Percentiles rank a stretch among this genome's conserved stretches.
Evolutionary conservation across 1,284 basidiomycete genomes (phyloP).

Genomic region (Leccinum subspadiceum): DNA sequence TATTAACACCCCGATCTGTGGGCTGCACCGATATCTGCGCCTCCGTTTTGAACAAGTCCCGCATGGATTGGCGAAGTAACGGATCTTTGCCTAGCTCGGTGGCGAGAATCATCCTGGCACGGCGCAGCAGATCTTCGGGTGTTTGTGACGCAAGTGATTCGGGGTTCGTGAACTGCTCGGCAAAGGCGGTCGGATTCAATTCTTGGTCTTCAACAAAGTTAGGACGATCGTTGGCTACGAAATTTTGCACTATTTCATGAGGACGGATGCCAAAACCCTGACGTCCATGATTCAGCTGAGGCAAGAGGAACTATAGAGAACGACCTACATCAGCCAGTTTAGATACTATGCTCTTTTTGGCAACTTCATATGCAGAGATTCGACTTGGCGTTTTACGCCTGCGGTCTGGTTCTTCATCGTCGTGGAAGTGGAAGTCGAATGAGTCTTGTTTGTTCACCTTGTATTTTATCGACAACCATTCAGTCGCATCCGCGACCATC

Average conservation of each 20-base stretch:
- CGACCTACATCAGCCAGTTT: constrained; percentile 71
- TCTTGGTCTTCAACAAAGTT: constrained; percentile 81
- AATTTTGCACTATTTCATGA: constrained; percentile 80
- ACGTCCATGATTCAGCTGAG: constrained; percentile 13
- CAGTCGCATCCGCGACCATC: constrained; percentile 87
- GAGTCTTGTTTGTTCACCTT: constrained; percentile 71
- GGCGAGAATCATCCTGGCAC: constrained; percentile 82
- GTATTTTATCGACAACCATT: constrained; percentile 90
- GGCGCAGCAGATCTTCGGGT: constrained; percentile 64
- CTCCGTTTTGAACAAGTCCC: constrained; percentile 74
- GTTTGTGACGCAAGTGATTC: constrained; percentile 55
- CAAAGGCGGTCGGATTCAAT: constrained; percentile 66
- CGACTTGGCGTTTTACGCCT: constrained; percentile 84
- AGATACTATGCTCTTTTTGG: constrained; percentile 76
- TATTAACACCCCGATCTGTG: constrained; percentile 87
- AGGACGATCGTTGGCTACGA: constrained; percentile 55
- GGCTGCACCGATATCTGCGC: constrained; percentile 84
- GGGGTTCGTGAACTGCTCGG: constrained; percentile 75
- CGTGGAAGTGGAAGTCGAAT: constrained; percentile 63
- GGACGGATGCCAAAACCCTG: constrained; percentile 80
- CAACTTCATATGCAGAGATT: constrained; percentile 82
- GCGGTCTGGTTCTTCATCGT: constrained; percentile 62
- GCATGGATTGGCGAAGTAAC: constrained; percentile 77
- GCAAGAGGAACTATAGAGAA: constrained; percentile 3
- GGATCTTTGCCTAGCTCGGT: constrained; percentile 95